Conservation (phyloP, 768 basidiomycete species). For the Naganishia friedmannii region DNA sequence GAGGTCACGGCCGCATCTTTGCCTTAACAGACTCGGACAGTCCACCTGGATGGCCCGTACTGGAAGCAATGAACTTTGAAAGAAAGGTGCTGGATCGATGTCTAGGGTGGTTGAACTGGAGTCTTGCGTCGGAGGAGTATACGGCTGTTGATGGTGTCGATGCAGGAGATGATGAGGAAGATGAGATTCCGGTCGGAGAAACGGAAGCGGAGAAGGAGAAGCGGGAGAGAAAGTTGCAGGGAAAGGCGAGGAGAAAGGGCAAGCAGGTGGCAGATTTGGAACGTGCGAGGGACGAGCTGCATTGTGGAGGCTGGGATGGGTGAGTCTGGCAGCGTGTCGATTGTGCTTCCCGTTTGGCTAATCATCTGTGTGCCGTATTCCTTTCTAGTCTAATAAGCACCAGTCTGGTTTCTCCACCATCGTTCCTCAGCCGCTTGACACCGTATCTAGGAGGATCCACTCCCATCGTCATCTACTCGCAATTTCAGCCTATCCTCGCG, state of each 20-base stretch:
- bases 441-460: constrained; percentile 81
- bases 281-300: constrained; percentile 72
- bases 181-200: constrained; percentile 10
- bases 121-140: constrained; percentile 75
- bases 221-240: constrained; percentile 20
- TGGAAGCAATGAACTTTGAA: constrained; percentile 81
- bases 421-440: constrained; percentile 68
- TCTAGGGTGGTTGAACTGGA: constrained; percentile 71
- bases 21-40: constrained; percentile 85
- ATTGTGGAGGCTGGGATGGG: constrained; percentile 85
- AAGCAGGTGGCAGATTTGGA: constrained; percentile 63
- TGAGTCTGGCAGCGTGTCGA: constrained; percentile 51
- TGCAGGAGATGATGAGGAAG: constrained; percentile 20
- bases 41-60: constrained; percentile 82
- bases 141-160: constrained; percentile 52
- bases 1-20: constrained; percentile 76
- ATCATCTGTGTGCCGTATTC: not conserved
- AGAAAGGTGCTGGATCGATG: constrained; percentile 59
- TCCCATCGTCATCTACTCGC: constrained; percentile 80
- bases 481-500: constrained; percentile 74
- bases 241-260: constrained; percentile 63
- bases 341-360: constrained; percentile 6
- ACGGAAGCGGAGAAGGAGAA: constrained; percentile 19
- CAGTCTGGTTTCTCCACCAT: constrained; percentile 78
- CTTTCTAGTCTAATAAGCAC: constrained; percentile 68